Base-by-base conservation (phyloP, 108 stramenopile genomes). In the Thalassiosira profunda region DNA sequence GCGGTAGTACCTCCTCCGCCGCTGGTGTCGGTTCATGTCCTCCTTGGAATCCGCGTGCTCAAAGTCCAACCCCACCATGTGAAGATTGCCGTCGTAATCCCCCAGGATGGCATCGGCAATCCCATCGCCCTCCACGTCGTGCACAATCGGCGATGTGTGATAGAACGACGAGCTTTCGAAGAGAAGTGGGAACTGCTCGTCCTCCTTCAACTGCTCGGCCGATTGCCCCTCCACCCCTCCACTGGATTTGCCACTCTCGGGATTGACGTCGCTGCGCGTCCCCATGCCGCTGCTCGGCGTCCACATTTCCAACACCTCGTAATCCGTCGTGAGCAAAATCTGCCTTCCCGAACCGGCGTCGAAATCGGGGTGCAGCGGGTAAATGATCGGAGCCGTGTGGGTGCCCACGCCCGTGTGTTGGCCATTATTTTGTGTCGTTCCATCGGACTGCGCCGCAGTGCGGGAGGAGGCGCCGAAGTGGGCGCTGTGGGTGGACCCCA, bases 61-160 rank as follows among this genome's bases (percentile, higher is more conserved):
- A 37, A 69, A 62, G 38, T 84, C 72, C 76, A 89, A 76, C 24
- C 89, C 89, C 4, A 90, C 74, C 21, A 82, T 66, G 47, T 85
- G 86, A 14, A 93, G 48, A 28, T 87, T 86, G 8, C 92, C 92
- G 63, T 93, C 88, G 47, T 93, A 93, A 60, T 93, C 92, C 0
- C 74, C 65, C 21, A 88, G 42, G 40, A 90, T 87, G 12, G 84
- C 87, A 77, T 93, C 92, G 5, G 70, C 48, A 30, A 90, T 76
- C 0, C 89, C 92, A 72, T 90, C 92, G n/a, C 79, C 79, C 34
- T 85, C 81, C 28, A 87, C 80, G 62, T 93, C 92, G 15, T 81
- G 72, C 2, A 93, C 55, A 28, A 93, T 65, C 3, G 92, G 92
- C 23, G 79, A 71, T 4, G 82, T 67, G 31, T 80, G 73, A 58